phyloP scores from a whole-genome alignment of 352 stramenopile genomes.

The Globisporangium nodosum region DNA sequence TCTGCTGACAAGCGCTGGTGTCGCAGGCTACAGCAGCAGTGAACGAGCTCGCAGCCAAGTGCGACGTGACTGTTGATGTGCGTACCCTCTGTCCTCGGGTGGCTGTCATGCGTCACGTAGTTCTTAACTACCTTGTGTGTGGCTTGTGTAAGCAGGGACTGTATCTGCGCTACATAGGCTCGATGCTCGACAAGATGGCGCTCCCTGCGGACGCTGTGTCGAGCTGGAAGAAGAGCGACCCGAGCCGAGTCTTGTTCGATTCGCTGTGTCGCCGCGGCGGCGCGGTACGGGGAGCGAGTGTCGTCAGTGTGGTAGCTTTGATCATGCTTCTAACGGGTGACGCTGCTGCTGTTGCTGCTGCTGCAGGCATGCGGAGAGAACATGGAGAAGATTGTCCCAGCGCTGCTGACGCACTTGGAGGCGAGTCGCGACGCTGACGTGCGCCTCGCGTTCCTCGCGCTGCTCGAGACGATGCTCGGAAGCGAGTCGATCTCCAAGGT shows the following conservation, averaged over 20 bases:
- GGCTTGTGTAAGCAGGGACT: constrained; percentile 26
- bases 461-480: constrained; percentile 79
- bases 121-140: background rate
- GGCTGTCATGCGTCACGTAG: background rate
- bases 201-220: constrained; percentile 28
- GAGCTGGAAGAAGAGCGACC: constrained; percentile 59
- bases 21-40: constrained; percentile 38
- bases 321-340: background rate
- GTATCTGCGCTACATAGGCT: constrained; percentile 47
- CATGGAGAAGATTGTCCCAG: constrained; percentile 49
- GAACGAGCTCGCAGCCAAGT: constrained; percentile 23
- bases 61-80: constrained; percentile 39
- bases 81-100: constrained; percentile 1
- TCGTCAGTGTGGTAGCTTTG: background rate
- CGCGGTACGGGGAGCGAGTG: constrained; percentile 23
- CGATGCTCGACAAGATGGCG: constrained; percentile 46
- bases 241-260: constrained; percentile 68
- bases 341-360: background rate
- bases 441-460: constrained; percentile 73
- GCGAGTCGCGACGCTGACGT: constrained; percentile 65
- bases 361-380: constrained; percentile 54
- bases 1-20: background rate
- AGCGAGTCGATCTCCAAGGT: constrained; percentile 49
- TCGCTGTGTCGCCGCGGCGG: constrained; percentile 65
- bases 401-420: constrained; percentile 64